Conservation (phyloP, 1,139 yeast species). For the Candida frijolesensis region DNA sequence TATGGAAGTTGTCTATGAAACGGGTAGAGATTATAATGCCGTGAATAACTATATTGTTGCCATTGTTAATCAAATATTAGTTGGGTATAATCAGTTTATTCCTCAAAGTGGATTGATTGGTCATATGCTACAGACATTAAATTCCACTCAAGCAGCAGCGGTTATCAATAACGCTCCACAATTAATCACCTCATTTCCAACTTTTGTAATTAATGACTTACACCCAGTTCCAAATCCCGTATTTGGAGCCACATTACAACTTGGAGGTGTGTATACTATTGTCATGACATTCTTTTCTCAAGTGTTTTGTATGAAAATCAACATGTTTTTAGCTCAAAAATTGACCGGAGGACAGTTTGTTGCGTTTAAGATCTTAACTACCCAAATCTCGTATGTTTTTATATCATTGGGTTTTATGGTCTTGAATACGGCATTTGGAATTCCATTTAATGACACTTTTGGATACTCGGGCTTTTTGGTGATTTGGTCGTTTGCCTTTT, state of each 20-base stretch:
- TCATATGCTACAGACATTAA: conserved; percentile 23
- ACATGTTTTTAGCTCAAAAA: conserved; percentile 29
- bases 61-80: conserved; percentile 19
- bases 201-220: conserved; percentile 22
- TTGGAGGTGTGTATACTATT: conserved; percentile 35
- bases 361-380: conserved; percentile 37
- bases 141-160: conserved; percentile 19
- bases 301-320: conserved; percentile 28
- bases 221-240: conserved; percentile 28
- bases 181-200: conserved; percentile 27
- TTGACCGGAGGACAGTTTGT: conserved; percentile 42
- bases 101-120: conserved; percentile 24
- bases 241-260: conserved; percentile 33
- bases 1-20: conserved; percentile 30
- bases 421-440: conserved; percentile 48
- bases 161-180: conserved; percentile 24
- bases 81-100: conserved; percentile 18
- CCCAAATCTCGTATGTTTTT: conserved; percentile 46
- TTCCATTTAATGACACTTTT: conserved; percentile 31
- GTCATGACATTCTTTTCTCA: conserved; percentile 31
- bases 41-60: conserved; percentile 24
- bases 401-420: conserved; percentile 44
- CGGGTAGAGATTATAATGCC: conserved; percentile 37
- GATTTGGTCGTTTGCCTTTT: conserved; percentile 56
- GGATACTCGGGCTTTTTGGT: conserved; percentile 62